Evolutionary conservation across 768 basidiomycete species (phyloP).

Genomic region (Suillus cothurnatus): DNA sequence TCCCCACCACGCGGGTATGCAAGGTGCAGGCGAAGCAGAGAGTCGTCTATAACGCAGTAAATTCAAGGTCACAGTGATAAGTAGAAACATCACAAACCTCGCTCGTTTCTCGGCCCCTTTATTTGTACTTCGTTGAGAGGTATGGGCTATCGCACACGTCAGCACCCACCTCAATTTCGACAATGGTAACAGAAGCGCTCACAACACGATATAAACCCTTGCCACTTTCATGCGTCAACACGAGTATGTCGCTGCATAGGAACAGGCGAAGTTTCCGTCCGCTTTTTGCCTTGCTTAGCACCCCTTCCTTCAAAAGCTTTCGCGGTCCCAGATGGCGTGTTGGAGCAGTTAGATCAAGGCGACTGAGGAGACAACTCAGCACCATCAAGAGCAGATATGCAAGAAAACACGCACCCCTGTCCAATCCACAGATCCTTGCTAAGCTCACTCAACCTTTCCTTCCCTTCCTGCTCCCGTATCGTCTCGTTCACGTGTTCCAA

Average conservation of each 20-base stretch:
- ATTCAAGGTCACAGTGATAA: background rate
- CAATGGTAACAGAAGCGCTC: constrained; percentile 25
- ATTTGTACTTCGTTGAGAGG: constrained; percentile 68
- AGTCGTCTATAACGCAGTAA: constrained; percentile 51
- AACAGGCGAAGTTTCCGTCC: constrained; percentile 75
- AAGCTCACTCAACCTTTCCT: constrained; percentile 71
- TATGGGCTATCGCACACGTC: constrained; percentile 56
- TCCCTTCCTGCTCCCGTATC: constrained; percentile 81
- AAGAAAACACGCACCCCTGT: constrained; percentile 58
- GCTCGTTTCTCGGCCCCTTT: constrained; percentile 47
- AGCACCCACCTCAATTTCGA: background rate
- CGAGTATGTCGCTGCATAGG: constrained; percentile 88
- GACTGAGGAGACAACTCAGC: constrained; percentile 41
- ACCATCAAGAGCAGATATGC: background rate
- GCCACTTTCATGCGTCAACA: constrained; percentile 74
- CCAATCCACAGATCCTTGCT: constrained; percentile 88
- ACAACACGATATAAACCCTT: constrained; percentile 85
- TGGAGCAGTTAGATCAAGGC: constrained; percentile 87
- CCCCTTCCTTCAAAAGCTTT: constrained; percentile 77
- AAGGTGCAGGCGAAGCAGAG: constrained; percentile 64
- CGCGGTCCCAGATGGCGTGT: constrained; percentile 86
- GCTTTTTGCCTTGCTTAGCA: constrained; percentile 80
- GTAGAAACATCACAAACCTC: constrained; percentile 42
- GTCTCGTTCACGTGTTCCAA: constrained; percentile 85
- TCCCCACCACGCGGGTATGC: constrained; percentile 78